These are phyloP conservation scores for Mortierella sp. DNA, from an alignment of 371 early-diverging fungal genomes.

Conservation along the genomic window DNA sequence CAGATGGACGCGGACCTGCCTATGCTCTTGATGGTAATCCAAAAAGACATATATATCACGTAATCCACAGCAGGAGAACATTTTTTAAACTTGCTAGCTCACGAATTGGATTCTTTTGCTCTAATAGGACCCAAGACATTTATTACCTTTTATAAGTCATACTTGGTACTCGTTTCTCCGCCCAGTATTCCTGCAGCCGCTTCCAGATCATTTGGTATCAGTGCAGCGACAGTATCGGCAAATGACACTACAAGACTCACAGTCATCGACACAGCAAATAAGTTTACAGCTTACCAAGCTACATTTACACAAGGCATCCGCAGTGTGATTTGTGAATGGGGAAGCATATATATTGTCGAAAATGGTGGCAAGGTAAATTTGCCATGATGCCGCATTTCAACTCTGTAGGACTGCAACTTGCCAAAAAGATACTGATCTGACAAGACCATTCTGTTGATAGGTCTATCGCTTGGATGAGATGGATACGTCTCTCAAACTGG, in stretches of 20 bases:
- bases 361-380: constrained; percentile 77
- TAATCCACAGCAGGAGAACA: neutral
- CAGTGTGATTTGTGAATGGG: constrained; percentile 88
- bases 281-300: constrained; percentile 87
- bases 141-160: constrained; percentile 82
- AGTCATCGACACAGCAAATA: constrained; percentile 91
- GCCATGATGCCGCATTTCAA: neutral
- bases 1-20: constrained; percentile 94
- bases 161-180: constrained; percentile 82
- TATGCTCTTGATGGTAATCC: constrained; percentile 84
- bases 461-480: constrained; percentile 88
- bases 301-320: constrained; percentile 79
- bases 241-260: constrained; percentile 79
- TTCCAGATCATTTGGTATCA: constrained; percentile 52
- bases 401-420: neutral
- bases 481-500: constrained; percentile 88
- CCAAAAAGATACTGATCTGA: neutral
- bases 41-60: neutral
- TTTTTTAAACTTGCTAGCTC: neutral
- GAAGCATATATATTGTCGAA: constrained; percentile 88
- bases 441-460: constrained; percentile 44
- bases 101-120: neutral
- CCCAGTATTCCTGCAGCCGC: constrained; percentile 61
- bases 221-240: constrained; percentile 32
- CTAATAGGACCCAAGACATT: constrained; percentile 73